Conservation (phyloP, 306 rosid species). For the Gastrolobium villosum region DNA sequence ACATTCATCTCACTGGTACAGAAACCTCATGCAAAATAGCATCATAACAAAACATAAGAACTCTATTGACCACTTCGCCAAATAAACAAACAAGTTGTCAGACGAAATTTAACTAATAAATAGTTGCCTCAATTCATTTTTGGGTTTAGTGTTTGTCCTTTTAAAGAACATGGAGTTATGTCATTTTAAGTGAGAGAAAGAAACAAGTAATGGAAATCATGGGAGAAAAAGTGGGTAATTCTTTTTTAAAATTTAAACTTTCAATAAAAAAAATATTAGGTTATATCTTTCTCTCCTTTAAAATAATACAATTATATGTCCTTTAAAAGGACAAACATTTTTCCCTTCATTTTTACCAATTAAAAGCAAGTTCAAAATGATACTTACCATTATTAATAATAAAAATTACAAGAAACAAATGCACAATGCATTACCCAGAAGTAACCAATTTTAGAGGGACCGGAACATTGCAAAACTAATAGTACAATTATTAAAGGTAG, state of each 20-base stretch:
- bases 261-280: too few relatives aligned
- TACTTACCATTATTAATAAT: conserved; percentile 24
- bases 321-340: too few relatives aligned
- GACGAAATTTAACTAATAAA: conserved; percentile 18
- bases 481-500: conserved; percentile 7
- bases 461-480: not conserved
- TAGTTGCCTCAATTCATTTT: not conserved
- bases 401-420: conserved; percentile 18
- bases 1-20: not conserved
- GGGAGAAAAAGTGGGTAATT: too few relatives aligned
- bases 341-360: not conserved
- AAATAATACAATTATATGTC: too few relatives aligned
- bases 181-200: too few relatives aligned
- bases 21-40: conserved; percentile 31
- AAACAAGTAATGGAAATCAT: too few relatives aligned
- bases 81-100: conserved; percentile 15
- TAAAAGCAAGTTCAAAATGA: conserved; percentile 31
- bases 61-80: conserved; percentile 15
- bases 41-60: conserved; percentile 23
- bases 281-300: too few relatives aligned
- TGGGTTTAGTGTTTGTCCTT: too few relatives aligned
- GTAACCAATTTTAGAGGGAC: conserved; percentile 5
- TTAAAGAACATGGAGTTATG: too few relatives aligned
- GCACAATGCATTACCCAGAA: not conserved
- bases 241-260: too few relatives aligned